These are phyloP conservation scores for Fusarium anguioides DNA, from an alignment of 2,329 filamentous ascomycete genomes.

Conservation along the genomic window DNA sequence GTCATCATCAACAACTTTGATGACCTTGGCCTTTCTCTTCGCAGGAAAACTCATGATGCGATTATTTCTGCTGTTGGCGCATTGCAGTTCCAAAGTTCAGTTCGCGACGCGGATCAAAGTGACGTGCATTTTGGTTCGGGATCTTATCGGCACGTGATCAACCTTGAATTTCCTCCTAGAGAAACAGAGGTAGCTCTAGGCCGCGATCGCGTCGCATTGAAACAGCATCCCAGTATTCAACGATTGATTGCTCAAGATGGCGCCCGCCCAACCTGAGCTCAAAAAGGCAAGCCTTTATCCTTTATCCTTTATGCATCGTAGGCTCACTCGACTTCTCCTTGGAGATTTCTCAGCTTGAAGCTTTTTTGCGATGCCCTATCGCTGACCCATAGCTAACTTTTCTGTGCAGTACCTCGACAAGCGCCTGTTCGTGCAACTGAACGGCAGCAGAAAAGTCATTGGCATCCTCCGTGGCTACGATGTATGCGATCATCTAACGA, in stretches of 20 bases:
- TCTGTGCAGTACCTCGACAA: slow-evolving; percentile 92
- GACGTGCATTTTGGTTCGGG: slow-evolving; percentile 39
- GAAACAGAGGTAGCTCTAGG: slow-evolving; percentile 39
- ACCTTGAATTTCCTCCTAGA: slow-evolving; percentile 36
- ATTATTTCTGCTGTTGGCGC: slow-evolving; percentile 20
- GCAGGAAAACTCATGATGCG: slow-evolving; percentile 64
- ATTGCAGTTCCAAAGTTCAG: slow-evolving; percentile 4
- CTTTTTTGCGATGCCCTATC: slow-evolving; percentile 4
- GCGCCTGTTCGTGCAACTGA: slow-evolving; percentile 95
- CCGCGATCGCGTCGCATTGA: slow-evolving; percentile 46
- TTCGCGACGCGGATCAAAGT: slow-evolving; percentile 31
- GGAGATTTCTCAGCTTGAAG: background rate
- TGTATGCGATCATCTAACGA: slow-evolving; percentile 64
- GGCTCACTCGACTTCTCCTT: too few relatives aligned
- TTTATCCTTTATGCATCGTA: background rate
- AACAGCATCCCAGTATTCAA: slow-evolving; percentile 42
- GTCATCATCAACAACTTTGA: slow-evolving; percentile 76
- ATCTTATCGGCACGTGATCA: slow-evolving; percentile 64
- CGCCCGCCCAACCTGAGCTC: slow-evolving; percentile 97
- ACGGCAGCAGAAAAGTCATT: slow-evolving; percentile 97
- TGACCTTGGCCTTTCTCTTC: slow-evolving; percentile 79
- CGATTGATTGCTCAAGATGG: slow-evolving; percentile 73
- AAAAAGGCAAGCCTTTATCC: slow-evolving; percentile 79
- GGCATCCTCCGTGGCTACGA: slow-evolving; percentile 95
- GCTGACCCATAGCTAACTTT: slow-evolving; percentile 41